Evolutionary conservation across 768 basidiomycete genomes (phyloP).

Genomic region (Clavaria fumosa): DNA sequence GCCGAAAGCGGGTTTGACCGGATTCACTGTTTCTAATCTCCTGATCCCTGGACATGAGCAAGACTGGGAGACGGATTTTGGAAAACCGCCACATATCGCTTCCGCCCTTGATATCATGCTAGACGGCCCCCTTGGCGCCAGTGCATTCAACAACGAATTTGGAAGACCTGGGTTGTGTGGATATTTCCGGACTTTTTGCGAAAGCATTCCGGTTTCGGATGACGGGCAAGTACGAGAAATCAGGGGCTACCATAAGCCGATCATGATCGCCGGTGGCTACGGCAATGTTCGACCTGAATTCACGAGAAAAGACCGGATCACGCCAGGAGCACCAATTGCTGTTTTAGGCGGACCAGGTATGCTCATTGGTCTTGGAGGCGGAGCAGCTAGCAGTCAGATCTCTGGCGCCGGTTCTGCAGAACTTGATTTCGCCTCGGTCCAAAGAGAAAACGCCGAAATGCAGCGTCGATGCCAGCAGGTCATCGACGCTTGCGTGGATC

Average conservation of each 20-base stretch:
- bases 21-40: slow-evolving; percentile 89
- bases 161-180: slow-evolving; percentile 85
- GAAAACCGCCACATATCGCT: slow-evolving; percentile 80
- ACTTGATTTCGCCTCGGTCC: slow-evolving; percentile 94
- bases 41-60: slow-evolving; percentile 83
- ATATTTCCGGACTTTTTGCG: slow-evolving; percentile 90
- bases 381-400: slow-evolving; percentile 88
- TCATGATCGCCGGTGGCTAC: slow-evolving; percentile 97
- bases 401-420: slow-evolving; percentile 84
- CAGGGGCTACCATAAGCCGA: slow-evolving; percentile 97
- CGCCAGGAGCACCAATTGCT: slow-evolving; percentile 72
- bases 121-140: slow-evolving; percentile 87
- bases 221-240: slow-evolving; percentile 41
- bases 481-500: slow-evolving; percentile 74
- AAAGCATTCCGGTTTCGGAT: slow-evolving; percentile 43
- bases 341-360: slow-evolving; percentile 93
- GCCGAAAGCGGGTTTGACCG: slow-evolving; percentile 88
- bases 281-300: slow-evolving; percentile 83
- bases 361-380: slow-evolving; percentile 92
- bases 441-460: slow-evolving; percentile 98
- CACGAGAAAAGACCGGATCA: slow-evolving; percentile 63
- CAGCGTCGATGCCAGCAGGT: slow-evolving; percentile 95
- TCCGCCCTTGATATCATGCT: slow-evolving; percentile 94
- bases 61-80: slow-evolving; percentile 94
- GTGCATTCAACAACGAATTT: slow-evolving; percentile 97